Base-by-base conservation (phyloP, 495 filamentous ascomycete genomes). In the Hypoxylon cercidicola region DNA sequence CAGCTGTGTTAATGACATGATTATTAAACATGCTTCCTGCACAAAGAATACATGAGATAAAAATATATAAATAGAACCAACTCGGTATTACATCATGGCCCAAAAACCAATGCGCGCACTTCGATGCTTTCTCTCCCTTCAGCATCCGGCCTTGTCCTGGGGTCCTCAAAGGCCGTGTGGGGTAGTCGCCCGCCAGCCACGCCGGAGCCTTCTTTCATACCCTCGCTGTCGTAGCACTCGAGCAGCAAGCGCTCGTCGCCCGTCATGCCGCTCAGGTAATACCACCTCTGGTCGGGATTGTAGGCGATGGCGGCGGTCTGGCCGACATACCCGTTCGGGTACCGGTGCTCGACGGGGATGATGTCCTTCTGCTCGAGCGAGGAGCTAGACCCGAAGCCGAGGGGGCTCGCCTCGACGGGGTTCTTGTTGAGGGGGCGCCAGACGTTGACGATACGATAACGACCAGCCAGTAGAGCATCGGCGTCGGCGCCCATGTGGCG, bases 361-460 rank as follows among this genome's bases (percentile, higher is more conserved):
- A 96, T 72, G 70, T 93, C 91, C 4, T 78, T 79, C 51, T 89
- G 83, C 0, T 74, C 66, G 0, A 93, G 81, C 0, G 84, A 82
- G 0, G 80, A 58, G 28, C 85, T 86, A 28, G 86, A 85, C 0
- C 90, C 91, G 64, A 92, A 88, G 0, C 84, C 92, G 1, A 96
- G 77, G 20, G 93, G 93, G 41, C 76, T 81, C 0, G 85, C 79
- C 64, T 88, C 85, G 0, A 97, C 86, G 0, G 90, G 86, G n/a
- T 82, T 82, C 60, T 70, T 62, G 67, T 89, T 91, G 10, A 96
- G 75, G 0, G 92, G 89, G 0, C 91, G 82, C 93, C 93, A 97
- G 10, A 97, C 89, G 70, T 96, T 97, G 64, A 97, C 82, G 64
- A 97, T 91, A 44, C 92, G 85, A 77, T 89, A 90, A 0, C 92